Base-by-base conservation (phyloP, 176 grass and related monocot genomes). In the Poa pratensis region DNA sequence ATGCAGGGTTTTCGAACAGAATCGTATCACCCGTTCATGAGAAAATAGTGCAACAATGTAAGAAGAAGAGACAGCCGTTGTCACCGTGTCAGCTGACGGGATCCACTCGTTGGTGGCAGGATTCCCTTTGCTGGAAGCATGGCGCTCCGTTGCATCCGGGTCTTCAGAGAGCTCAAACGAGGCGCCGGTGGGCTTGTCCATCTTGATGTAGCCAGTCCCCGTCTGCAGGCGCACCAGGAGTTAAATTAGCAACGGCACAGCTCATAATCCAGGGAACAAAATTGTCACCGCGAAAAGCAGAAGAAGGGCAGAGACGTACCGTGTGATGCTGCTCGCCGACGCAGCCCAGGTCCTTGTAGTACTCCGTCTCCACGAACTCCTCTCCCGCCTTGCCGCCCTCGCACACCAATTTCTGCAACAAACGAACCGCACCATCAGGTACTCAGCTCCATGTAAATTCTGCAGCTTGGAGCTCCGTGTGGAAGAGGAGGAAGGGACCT, bases 101-200 rank as follows among this genome's bases (percentile, higher is more conserved):
- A 95, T 95, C 96, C 96, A 95, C 24, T 95, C 96, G 66, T 94
- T 98, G 7, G 96, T 95, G 8, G 93, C 91, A 7, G 96, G 96
- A 77, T 92, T 92, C 5, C 89, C 92, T 59, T 87, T 94, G 90
- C 79, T 78, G 22, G 85, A 95, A 87, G 84, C 65, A 40, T 89
- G 87, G 11, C 69, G 72, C 82, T 85, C 85, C 5, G 45, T 55
- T 39, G 81, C 51, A 37, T 86, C 83, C 0, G 40, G 46, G 37
- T 87, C 83, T 34, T 82, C 65, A 24, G 69, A 73, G 19, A 92
- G 65, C 28, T 78, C 60, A 49, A 93, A 94, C 35, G 81, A 73
- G 48, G 66, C 80, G 65, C 32, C 72, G 14, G 80, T 49, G 20
- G 49, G 19, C 75, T 88, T 89, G 73, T 92, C 91, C 87, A 98